Percentiles rank a stretch among this genome's conserved stretches.
These are phyloP conservation scores for Alternaria sp. DNA, from an alignment of 2,329 filamentous ascomycete genomes.

Conservation along the genomic window DNA sequence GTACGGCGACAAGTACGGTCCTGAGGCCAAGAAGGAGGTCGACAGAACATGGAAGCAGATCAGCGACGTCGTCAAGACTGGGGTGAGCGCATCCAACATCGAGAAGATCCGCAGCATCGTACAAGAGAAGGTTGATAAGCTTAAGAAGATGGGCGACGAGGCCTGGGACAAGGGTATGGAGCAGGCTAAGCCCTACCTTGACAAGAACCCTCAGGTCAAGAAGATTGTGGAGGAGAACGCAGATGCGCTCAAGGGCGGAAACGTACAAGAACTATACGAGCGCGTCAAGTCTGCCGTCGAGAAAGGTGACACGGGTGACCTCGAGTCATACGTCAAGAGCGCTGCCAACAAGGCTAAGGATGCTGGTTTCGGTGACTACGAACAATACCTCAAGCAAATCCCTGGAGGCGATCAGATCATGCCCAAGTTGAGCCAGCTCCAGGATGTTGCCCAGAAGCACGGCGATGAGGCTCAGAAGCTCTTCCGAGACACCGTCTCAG, in stretches of 20 bases:
- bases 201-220: conserved; percentile 79
- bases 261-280: conserved; percentile 68
- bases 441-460: conserved; percentile 70
- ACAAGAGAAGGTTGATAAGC: conserved; percentile 71
- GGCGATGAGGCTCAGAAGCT: conserved; percentile 73
- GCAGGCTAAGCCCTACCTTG: conserved; percentile 73
- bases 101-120: conserved; percentile 65
- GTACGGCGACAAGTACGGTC: conserved; percentile 72
- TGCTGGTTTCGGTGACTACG: conserved; percentile 57
- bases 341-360: conserved; percentile 67
- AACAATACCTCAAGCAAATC: conserved; percentile 70
- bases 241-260: conserved; percentile 70
- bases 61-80: conserved; percentile 67
- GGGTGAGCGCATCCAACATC: conserved; percentile 64
- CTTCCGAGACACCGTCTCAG: conserved; percentile 63
- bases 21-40: conserved; percentile 77
- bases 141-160: conserved; percentile 72
- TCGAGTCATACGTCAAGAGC: conserved; percentile 67
- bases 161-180: conserved; percentile 75
- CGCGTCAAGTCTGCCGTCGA: conserved; percentile 67
- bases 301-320: conserved; percentile 64
- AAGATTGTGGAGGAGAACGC: conserved; percentile 74
- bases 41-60: conserved; percentile 74
- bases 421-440: conserved; percentile 69
- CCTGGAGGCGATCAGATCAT: conserved; percentile 70